phyloP scores from a whole-genome alignment of 176 grass and related monocot genomes.

The Sorghum bicolor region Sorghum_bicolor_NCBIv3 NC_012874.2:3551001-3551500 shows the following conservation, averaged over 20 bases:
- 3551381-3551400: not conserved
- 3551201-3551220: not conserved
- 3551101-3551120: not conserved
- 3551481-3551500: not conserved
- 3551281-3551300: not conserved
- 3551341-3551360: not conserved
- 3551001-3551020: constrained; percentile 39
- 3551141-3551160: not conserved
- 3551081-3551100: not conserved
- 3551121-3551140: not conserved
- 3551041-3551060: not conserved
- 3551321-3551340: not conserved
- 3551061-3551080: not conserved
- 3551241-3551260: not conserved
- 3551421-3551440: not conserved
- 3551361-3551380: not conserved
- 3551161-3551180: not conserved
- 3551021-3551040: not conserved
- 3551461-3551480: not conserved
- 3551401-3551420: not conserved
- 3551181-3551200: not conserved
- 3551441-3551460: not conserved
- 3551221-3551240: not conserved
- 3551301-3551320: not conserved
- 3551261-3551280: not conserved